Percentiles rank a stretch among this genome's conserved stretches.
phyloP scores from a whole-genome alignment of 805 yeast species.

The Suhomyces sp. region DNA sequence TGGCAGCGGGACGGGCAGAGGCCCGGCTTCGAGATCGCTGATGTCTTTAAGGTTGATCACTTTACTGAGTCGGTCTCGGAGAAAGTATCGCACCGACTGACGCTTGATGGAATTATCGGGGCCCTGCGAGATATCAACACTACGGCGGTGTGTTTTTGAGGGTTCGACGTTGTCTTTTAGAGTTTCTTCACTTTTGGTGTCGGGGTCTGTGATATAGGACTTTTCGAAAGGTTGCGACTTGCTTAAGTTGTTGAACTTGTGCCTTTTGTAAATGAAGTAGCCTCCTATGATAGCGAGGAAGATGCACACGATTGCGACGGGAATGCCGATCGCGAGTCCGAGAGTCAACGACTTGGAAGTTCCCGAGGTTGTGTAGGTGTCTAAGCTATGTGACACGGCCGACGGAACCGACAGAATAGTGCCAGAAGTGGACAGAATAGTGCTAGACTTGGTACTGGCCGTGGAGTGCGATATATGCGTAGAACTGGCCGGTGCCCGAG shows the following conservation, averaged over 20 bases:
- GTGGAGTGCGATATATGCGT: background rate
- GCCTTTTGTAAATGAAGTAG: constrained; percentile 8
- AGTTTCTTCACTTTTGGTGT: background rate
- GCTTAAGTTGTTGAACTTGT: background rate
- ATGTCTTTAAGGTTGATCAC: constrained; percentile 15
- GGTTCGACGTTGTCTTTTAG: background rate
- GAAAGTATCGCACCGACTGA: constrained; percentile 11
- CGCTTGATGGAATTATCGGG: constrained; percentile 7
- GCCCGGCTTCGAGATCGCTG: constrained; percentile 12
- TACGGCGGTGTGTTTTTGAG: background rate
- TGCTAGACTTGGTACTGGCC: background rate
- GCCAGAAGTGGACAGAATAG: background rate
- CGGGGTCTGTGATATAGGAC: background rate
- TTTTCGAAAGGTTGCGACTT: background rate
- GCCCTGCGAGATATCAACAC: background rate
- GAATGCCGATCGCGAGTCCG: constrained; percentile 25
- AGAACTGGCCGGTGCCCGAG: background rate
- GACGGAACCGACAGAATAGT: background rate
- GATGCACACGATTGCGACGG: constrained; percentile 17
- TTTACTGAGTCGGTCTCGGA: constrained; percentile 23
- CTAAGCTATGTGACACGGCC: background rate
- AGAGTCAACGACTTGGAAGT: constrained; percentile 10
- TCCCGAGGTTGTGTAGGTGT: background rate
- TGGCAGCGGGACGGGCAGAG: background rate
- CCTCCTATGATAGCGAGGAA: constrained; percentile 10